Evolutionary conservation across 2,329 filamentous ascomycete species (phyloP), one percentile per base, ranked within the genome.

Genomic region (Exophiala xenobiotica): DNA sequence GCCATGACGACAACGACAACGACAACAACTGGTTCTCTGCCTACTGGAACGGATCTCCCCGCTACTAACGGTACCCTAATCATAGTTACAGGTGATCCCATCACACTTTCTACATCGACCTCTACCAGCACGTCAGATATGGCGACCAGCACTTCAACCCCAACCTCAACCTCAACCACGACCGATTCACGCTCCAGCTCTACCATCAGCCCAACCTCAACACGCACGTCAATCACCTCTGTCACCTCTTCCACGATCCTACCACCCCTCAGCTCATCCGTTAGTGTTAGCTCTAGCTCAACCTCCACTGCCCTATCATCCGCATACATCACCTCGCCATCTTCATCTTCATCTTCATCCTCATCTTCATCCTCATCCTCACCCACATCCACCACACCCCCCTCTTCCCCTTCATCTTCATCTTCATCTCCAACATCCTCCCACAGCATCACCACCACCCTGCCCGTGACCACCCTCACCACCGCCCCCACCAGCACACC

Each of bases 391-490:
- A 31, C 35, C 3, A 31, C 24, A 6, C 19, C 37, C 3, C n/a
- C 37, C 5, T 40, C 37, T 3, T 40, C 37, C 11, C 16, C 29
- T 6, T 33, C 29, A 11, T 33, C 29, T 5, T 33, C 29, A 33
- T 7, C 4, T 33, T 12, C 11, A 11, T 11, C 16, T 33, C 16
- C 29, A 11, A 11, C 29, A 33, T n/a, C n/a, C 29, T 5, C 5
- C 29, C 29, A 33, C 29, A 5, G 16, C 29, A 12, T n/a, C 29
- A 41, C 45, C 4, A 49, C 19, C 1, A 39, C 41, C 18, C 6
- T 46, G 18, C 12, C 38, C 6, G 41, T 49, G 18, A 49, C 39
- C 20, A 19, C 23, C 14, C 44, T 29, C 33, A 41, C 49, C 19
- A 6, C 40, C 29, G 19, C 44, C 27, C 6, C 39, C 45, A 19